These are phyloP conservation scores for Spathaspora girioi DNA, from an alignment of 805 yeast species.

Conservation along the genomic window DNA sequence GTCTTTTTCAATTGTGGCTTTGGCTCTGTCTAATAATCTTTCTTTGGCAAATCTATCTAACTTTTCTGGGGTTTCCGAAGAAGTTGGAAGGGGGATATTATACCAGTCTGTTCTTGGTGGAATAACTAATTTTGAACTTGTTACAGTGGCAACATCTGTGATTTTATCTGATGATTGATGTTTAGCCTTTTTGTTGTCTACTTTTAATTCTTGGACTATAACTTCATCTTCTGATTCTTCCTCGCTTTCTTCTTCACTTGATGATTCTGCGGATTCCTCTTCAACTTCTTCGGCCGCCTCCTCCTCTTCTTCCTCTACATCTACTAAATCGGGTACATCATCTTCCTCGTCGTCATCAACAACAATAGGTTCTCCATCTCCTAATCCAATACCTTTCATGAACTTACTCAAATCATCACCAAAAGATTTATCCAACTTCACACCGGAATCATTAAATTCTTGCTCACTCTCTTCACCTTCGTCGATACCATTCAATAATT, in stretches of 20 bases:
- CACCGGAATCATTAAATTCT: slow-evolving; percentile 43
- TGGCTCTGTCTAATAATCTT: slow-evolving; percentile 62
- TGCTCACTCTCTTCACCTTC: slow-evolving; percentile 52
- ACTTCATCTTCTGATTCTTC: slow-evolving; percentile 15
- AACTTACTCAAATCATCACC: slow-evolving; percentile 55
- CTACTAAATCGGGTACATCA: slow-evolving; percentile 19
- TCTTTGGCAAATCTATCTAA: slow-evolving; percentile 55
- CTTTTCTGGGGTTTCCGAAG: slow-evolving; percentile 26
- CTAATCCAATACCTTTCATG: slow-evolving; percentile 67
- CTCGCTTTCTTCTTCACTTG: slow-evolving; percentile 21
- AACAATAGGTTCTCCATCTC: slow-evolving; percentile 31
- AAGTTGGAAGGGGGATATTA: slow-evolving; percentile 39
- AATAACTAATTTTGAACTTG: slow-evolving; percentile 52
- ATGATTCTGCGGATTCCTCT: slow-evolving; percentile 14
- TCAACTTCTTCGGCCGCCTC: slow-evolving; percentile 16
- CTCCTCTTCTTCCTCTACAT: slow-evolving; percentile 36
- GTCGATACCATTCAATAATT: slow-evolving; percentile 52
- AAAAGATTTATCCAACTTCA: slow-evolving; percentile 38
- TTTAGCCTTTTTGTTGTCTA: slow-evolving; percentile 18
- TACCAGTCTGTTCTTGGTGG: slow-evolving; percentile 77
- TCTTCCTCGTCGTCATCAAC: slow-evolving; percentile 26
- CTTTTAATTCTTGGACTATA: slow-evolving; percentile 13
- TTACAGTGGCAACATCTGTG: slow-evolving; percentile 45
- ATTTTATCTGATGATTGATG: slow-evolving; percentile 22
- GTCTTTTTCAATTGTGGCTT: slow-evolving; percentile 62